Base-by-base conservation (phyloP, 106 monocot species). In the Xerophyta viscosa region DNA sequence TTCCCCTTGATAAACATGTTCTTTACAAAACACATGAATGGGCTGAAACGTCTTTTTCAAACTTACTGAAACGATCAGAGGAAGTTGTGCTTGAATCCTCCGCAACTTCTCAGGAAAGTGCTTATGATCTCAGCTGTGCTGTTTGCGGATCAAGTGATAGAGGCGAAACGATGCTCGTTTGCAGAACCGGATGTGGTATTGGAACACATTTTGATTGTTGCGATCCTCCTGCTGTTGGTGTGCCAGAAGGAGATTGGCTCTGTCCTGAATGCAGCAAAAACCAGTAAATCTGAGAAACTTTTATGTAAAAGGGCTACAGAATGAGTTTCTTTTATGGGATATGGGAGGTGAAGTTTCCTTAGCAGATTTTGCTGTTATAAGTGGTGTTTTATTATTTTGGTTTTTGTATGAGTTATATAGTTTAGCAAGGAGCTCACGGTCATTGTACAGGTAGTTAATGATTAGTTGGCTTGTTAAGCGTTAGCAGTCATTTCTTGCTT, bases 201-300 rank as follows among this genome's bases (percentile, higher is more conserved):
- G 87, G 77, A 13, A 77, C 71, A n/a, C 92, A 93, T 43, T 80
- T 83, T 17, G 83, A 87, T 24, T 93, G 87, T 54, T 87, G 92
- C 26, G 46, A 87, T 18, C 87, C 92, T 11, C 87, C 79, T 1
- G 76, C 87, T 27, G 31, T 50, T 12, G 54, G 58, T 47, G 74
- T 93, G 29, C 92, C 92, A 0, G 77, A 66, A 10, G 80, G 64
- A 15, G 92, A 87, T 49, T 93, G 92, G 87, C 71, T 87, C 58
- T 93, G 92, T 39, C 3, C 62, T 20, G 64, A 58, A 2, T 93
- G 92, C 52, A 48, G 68, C 10, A n/a, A n/a, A n/a, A n/a, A n/a
- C n/a, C n/a, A n/a, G n/a, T n/a, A n/a, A n/a, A n/a, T n/a, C n/a
- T n/a, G n/a, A n/a, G n/a, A n/a, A n/a, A n/a, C n/a, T n/a, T n/a